Evolutionary conservation across 345 rosid genomes (phyloP), one percentile per base, ranked within the genome.

Genomic region (Pelargonium nanum): DNA sequence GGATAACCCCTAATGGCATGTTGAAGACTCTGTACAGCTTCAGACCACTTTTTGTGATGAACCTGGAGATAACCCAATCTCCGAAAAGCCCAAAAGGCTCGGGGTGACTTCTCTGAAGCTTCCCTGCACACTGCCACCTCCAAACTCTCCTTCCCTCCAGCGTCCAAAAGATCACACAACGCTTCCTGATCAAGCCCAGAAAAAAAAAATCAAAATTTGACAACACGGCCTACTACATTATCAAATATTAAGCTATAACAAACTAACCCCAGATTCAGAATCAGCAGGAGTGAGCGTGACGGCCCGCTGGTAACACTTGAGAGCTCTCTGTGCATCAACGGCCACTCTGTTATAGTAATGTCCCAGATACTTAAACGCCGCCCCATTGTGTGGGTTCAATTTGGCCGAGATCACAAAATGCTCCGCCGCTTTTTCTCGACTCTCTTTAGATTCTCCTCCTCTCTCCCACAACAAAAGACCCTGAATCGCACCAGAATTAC

Each of bases 1-100:
- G 89, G 97, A 80, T 81, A 86, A 53, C 94, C 99, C 55, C 94
- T 83, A 73, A 93, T 93, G 53, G 97, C 99, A 68, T 84, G 94
- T 57, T 93, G 97, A 74, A 93, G 96, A 57, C 85, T 77, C 40
- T 70, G 90, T 59, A 89, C 97, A 65, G 99, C 97, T 65, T 89
- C 91, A 61, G 99, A 79, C 94, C 93, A 87, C 68, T 75, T 79
- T 63, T 70, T 80, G 63, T 80, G 85, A 81, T 81, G 81, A 55
- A 89, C 73, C 80, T 85, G 97, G 60, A 93, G 76, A 72, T 74
- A 87, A 58, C 99, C 99, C 62, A 87, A 68, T 73, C 91, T 78
- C 3, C 84, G 75, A 67, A 85, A 93, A 40, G 99, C 96, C 97
- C 99, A 89, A 64, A 87, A 93, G 64, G 97, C 96, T 78, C 89